Evolutionary conservation across 2,329 filamentous ascomycete genomes (phyloP).

Genomic region (Plenodomus lindquistii): DNA sequence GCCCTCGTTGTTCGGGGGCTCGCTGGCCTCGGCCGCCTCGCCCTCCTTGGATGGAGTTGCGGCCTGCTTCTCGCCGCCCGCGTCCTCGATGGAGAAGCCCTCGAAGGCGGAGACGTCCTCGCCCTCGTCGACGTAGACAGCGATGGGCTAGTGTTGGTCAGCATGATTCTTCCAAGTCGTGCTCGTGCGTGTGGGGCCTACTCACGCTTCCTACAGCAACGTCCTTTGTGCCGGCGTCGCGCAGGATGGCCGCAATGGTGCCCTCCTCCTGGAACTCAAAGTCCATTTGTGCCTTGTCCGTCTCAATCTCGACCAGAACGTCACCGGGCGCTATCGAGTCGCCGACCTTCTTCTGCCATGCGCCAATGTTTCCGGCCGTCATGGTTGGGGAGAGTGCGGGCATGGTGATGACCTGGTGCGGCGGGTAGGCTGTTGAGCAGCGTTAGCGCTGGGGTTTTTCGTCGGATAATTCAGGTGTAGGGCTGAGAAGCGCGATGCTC

Average conservation of each 20-base stretch:
- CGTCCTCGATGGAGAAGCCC: conserved; percentile 84
- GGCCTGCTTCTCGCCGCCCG: conserved; percentile 77
- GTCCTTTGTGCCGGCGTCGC: conserved; percentile 92
- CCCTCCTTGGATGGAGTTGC: conserved; percentile 66
- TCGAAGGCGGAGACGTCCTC: conserved; percentile 86
- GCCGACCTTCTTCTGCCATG: conserved; percentile 97
- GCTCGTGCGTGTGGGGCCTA: conserved; percentile 1
- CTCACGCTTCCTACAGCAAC: conserved; percentile 88
- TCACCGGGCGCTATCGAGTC: conserved; percentile 87
- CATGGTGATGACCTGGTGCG: conserved; percentile 96
- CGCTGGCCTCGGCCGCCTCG: conserved; percentile 62
- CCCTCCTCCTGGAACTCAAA: conserved; percentile 99
- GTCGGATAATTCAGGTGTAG: background rate
- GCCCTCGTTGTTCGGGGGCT: conserved; percentile 59
- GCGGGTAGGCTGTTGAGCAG: conserved; percentile 75
- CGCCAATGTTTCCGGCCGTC: conserved; percentile 93
- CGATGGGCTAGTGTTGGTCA: conserved; percentile 74
- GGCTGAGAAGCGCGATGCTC: conserved; percentile 34
- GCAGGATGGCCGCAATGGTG: conserved; percentile 90
- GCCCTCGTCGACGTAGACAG: conserved; percentile 90
- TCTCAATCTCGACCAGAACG: conserved; percentile 97
- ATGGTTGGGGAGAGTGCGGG: conserved; percentile 97
- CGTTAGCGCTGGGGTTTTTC: conserved; percentile 34
- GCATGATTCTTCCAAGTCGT: conserved; percentile 8
- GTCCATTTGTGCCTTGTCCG: conserved; percentile 99